These are phyloP conservation scores for Setaria italica DNA, from an alignment of 202 grass and related monocot species.

Conservation along the genomic window DNA sequence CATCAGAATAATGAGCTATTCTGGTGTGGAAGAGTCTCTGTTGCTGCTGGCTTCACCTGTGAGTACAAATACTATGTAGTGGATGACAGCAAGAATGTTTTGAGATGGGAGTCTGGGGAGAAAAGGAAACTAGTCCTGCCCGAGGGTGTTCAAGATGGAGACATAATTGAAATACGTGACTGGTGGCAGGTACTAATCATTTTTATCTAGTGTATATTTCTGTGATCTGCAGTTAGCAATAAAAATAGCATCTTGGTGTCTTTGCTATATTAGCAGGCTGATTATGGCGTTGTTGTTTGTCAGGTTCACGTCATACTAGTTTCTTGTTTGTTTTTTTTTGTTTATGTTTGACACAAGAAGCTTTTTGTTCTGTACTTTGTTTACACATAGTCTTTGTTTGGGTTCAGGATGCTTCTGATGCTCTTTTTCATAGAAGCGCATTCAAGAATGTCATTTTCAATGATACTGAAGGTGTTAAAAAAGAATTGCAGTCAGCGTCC, in stretches of 20 bases:
- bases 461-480: conserved; percentile 55
- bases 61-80: conserved; percentile 91
- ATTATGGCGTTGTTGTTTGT: background rate
- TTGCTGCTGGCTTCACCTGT: conserved; percentile 53
- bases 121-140: conserved; percentile 76
- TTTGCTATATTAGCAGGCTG: conserved; percentile 3
- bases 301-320: background rate
- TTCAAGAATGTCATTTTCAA: conserved; percentile 88
- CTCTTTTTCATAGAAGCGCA: conserved; percentile 86
- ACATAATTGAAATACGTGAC: conserved; percentile 80
- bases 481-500: conserved; percentile 42
- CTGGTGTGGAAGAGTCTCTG: conserved; percentile 67
- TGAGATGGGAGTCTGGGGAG: conserved; percentile 81
- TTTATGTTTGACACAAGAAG: background rate
- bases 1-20: conserved; percentile 73
- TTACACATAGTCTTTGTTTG: conserved; percentile 16
- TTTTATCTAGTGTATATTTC: background rate
- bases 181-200: conserved; percentile 82
- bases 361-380: background rate
- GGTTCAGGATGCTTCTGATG: conserved; percentile 87
- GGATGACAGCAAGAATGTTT: conserved; percentile 74
- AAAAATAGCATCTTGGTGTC: background rate
- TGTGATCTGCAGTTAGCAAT: background rate
- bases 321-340: conserved; percentile 9
- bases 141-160: conserved; percentile 63